Evolutionary conservation across 2,329 filamentous ascomycete species (phyloP).

Genomic region (Bipolaris bicolor): DNA sequence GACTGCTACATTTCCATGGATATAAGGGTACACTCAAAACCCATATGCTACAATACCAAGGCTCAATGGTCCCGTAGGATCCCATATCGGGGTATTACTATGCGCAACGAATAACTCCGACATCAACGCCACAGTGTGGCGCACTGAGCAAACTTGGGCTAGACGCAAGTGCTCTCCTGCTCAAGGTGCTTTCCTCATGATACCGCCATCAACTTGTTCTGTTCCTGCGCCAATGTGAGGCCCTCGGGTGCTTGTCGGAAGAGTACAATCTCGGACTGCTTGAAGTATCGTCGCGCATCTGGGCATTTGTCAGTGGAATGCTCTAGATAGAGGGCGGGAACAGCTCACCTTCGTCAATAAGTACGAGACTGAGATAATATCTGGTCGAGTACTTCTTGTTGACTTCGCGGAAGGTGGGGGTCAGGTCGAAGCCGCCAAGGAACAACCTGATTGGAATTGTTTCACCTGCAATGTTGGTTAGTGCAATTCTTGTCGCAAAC

Average conservation of each 20-base stretch:
- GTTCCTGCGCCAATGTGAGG: conserved; percentile 55
- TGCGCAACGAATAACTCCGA: neutral
- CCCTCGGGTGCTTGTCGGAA: conserved; percentile 75
- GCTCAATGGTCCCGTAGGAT: neutral
- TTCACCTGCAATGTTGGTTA: conserved; percentile 61
- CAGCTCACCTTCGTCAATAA: conserved; percentile 84
- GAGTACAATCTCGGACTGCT: conserved; percentile 97
- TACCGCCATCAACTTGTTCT: conserved; percentile 52
- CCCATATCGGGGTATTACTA: conserved; percentile 1
- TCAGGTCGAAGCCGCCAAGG: conserved; percentile 95
- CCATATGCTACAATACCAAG: neutral
- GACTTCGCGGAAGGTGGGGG: conserved; percentile 97
- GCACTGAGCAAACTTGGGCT: neutral
- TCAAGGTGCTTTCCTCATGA: conserved; percentile 30
- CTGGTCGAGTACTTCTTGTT: conserved; percentile 99
- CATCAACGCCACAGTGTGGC: neutral
- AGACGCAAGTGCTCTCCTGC: neutral
- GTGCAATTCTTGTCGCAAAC: conserved; percentile 1
- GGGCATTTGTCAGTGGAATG: conserved; percentile 20
- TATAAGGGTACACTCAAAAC: neutral
- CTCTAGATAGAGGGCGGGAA: neutral
- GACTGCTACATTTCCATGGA: neutral
- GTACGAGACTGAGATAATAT: conserved; percentile 94
- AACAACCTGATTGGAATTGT: conserved; percentile 97
- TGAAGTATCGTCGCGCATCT: conserved; percentile 98